Conservation (phyloP, 2,329 filamentous ascomycete genomes). For the Calonectria hawksworthii region DNA sequence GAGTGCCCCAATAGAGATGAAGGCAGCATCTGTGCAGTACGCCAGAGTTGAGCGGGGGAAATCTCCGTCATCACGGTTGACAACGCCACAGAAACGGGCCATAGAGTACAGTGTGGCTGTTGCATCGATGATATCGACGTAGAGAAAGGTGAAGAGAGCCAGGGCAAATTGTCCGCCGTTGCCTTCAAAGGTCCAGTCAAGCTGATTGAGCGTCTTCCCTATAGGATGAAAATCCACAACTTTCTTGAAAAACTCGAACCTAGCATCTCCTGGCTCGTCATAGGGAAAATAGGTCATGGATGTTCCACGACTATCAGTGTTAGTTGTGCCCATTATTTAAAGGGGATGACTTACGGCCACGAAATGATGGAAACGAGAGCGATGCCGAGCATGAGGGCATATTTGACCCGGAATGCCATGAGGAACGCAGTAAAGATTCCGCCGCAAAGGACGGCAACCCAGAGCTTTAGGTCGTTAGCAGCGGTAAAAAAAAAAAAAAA, state of each 20-base stretch:
- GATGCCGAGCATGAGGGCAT: constrained; percentile 81
- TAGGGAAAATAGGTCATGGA: constrained; percentile 81
- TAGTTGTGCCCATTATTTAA: background rate
- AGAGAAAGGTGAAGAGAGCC: constrained; percentile 82
- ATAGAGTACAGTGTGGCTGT: constrained; percentile 86
- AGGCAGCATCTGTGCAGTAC: constrained; percentile 79
- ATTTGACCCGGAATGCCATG: constrained; percentile 83
- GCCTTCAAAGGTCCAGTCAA: constrained; percentile 74
- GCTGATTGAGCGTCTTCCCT: constrained; percentile 70
- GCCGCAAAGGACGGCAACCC: constrained; percentile 87
- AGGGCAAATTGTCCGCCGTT: constrained; percentile 75
- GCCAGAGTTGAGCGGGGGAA: constrained; percentile 89
- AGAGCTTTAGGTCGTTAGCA: constrained; percentile 68
- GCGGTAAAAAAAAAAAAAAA: too few species aligned
- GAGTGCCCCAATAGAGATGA: constrained; percentile 79
- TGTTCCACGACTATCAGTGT: constrained; percentile 69
- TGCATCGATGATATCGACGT: constrained; percentile 84
- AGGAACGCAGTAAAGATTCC: constrained; percentile 85
- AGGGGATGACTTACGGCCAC: constrained; percentile 71
- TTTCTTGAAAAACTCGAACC: constrained; percentile 80
- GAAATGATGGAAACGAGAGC: constrained; percentile 79
- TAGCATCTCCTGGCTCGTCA: constrained; percentile 72
- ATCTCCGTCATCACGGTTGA: constrained; percentile 77
- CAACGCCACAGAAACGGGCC: constrained; percentile 79
- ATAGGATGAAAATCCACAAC: constrained; percentile 82